A percentile compares a stretch with the other conserved stretches of the same genome.
These are phyloP conservation scores for Lachancea meyersii DNA, from an alignment of 805 yeast species.

Conservation along the genomic window DNA sequence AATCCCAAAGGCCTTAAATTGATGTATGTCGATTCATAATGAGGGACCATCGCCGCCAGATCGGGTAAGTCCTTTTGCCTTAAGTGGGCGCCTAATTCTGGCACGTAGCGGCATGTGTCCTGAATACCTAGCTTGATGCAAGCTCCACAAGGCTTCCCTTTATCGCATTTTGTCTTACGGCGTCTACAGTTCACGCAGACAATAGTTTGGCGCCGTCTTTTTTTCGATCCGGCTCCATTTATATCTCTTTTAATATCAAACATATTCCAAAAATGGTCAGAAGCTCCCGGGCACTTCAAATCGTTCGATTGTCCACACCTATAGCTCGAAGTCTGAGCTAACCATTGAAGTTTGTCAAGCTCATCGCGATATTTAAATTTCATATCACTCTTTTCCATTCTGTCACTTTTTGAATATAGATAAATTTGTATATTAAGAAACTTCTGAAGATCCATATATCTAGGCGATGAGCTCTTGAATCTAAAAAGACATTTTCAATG, in stretches of 20 bases:
- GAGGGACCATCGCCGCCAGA: background rate
- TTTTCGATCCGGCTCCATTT: constrained; percentile 7
- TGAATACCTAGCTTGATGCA: constrained; percentile 20
- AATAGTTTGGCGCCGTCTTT: constrained; percentile 25
- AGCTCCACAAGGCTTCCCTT: constrained; percentile 23
- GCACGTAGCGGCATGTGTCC: constrained; percentile 19
- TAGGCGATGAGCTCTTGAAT: background rate
- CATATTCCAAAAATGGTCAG: background rate
- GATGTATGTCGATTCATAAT: constrained; percentile 10
- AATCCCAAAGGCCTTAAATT: constrained; percentile 24
- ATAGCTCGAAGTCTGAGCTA: too few species aligned
- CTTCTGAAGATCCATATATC: background rate
- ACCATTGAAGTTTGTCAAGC: background rate
- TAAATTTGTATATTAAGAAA: background rate
- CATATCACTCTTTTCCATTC: background rate
- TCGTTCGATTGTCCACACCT: too few species aligned
- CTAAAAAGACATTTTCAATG: background rate
- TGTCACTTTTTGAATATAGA: background rate
- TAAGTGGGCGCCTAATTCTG: background rate
- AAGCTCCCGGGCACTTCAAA: too few species aligned
- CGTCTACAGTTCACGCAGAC: constrained; percentile 32
- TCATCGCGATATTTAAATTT: background rate
- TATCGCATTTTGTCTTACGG: constrained; percentile 30
- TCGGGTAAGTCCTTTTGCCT: background rate
- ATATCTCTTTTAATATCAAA: background rate